A percentile compares a stretch with the other conserved stretches of the same genome.
phyloP scores from a whole-genome alignment of 2,329 filamentous ascomycete genomes.

The Neophaeococcomyces aloes region DNA sequence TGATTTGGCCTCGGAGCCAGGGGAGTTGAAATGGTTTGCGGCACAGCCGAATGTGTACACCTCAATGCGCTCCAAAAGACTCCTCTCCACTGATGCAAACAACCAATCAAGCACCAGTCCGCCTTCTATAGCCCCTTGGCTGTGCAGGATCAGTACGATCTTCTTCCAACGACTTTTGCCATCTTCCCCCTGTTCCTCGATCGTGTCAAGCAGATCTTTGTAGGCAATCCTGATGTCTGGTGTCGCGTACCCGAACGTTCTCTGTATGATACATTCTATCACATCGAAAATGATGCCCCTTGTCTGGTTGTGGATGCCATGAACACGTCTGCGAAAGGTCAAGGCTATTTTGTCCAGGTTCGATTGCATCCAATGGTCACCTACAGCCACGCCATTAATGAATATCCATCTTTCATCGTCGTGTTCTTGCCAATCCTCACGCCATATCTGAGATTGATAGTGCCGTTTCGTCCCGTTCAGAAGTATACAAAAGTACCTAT shows the following conservation, averaged over 20 bases:
- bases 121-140: slow-evolving; percentile 66
- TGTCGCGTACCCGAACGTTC: slow-evolving; percentile 63
- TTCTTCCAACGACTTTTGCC: slow-evolving; percentile 42
- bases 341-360: slow-evolving; percentile 61
- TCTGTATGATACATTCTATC: slow-evolving; percentile 65
- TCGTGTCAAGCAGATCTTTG: slow-evolving; percentile 51
- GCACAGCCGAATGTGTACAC: slow-evolving; percentile 68
- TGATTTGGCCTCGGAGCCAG: slow-evolving; percentile 34
- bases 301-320: slow-evolving; percentile 67
- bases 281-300: slow-evolving; percentile 66
- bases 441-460: slow-evolving; percentile 28
- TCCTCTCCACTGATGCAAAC: slow-evolving; percentile 57
- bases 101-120: slow-evolving; percentile 67
- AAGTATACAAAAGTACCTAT: slow-evolving; percentile 24
- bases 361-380: slow-evolving; percentile 54
- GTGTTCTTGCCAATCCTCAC: slow-evolving; percentile 25
- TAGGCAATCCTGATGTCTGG: slow-evolving; percentile 50
- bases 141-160: slow-evolving; percentile 64
- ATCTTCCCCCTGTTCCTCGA: slow-evolving; percentile 44
- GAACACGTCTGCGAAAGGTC: slow-evolving; percentile 60
- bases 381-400: slow-evolving; percentile 56
- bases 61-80: slow-evolving; percentile 58
- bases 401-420: slow-evolving; percentile 67
- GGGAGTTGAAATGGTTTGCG: slow-evolving; percentile 74
- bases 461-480: slow-evolving; percentile 14